Evolutionary conservation across 768 basidiomycete genomes (phyloP).

Genomic region (Zangia roseola): DNA sequence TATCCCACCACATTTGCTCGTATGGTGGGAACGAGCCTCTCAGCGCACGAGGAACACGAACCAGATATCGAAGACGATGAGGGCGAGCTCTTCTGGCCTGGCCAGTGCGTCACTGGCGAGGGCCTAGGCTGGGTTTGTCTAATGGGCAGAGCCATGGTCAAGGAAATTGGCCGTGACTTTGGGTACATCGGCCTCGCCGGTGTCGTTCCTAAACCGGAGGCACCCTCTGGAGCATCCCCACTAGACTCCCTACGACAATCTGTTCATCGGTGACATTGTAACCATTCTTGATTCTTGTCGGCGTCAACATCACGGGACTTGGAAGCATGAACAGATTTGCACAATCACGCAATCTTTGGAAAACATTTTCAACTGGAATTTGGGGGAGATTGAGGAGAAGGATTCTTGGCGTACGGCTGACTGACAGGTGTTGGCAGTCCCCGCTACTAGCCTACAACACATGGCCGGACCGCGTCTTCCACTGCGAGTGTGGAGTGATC

Average conservation of each 20-base stretch:
- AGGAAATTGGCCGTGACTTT: conserved; percentile 73
- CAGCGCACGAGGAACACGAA: conserved; percentile 68
- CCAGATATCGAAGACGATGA: conserved; percentile 85
- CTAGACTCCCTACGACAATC: conserved; percentile 33
- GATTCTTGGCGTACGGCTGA: conserved; percentile 19
- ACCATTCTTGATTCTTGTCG: conserved; percentile 28
- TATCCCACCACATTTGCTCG: conserved; percentile 77
- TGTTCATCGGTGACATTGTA: conserved; percentile 28
- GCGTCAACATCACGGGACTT: conserved; percentile 25
- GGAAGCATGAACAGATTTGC: conserved; percentile 29
- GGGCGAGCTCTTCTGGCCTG: conserved; percentile 85
- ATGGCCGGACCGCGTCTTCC: conserved; percentile 13
- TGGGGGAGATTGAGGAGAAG: conserved; percentile 12
- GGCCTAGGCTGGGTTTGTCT: conserved; percentile 86
- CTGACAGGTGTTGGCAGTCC: conserved; percentile 12
- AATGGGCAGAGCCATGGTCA: conserved; percentile 85
- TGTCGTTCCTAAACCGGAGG: conserved; percentile 67
- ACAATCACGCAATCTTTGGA: conserved; percentile 22
- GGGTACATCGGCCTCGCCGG: conserved; percentile 72
- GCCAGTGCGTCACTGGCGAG: conserved; percentile 68
- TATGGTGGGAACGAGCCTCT: conserved; percentile 63
- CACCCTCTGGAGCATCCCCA: conserved; percentile 30
- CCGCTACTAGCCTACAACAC: conserved; percentile 6
- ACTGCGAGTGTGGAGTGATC: conserved; percentile 23
- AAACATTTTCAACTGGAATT: conserved; percentile 27